Conservation (phyloP, 192 early-diverging fungal species). For the Dissophora globulifera region DNA sequence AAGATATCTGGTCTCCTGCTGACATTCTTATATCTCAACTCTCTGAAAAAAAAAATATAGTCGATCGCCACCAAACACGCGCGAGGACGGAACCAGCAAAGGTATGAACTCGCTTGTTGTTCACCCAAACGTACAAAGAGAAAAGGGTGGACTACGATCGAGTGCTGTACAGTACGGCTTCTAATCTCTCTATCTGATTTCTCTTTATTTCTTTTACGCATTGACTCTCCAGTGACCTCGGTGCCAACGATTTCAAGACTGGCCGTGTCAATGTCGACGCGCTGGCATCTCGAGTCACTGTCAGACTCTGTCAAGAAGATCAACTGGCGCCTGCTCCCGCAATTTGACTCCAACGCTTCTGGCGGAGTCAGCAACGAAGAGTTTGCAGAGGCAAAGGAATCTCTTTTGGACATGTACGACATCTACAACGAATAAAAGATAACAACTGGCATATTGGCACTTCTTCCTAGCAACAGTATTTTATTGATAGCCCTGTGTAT, state of each 20-base stretch:
- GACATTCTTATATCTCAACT: neutral
- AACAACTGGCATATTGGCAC: too few relatives aligned
- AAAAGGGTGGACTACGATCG: neutral
- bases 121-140: neutral
- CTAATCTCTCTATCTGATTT: neutral
- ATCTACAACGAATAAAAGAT: slow-evolving; percentile 41
- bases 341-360: slow-evolving; percentile 27
- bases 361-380: slow-evolving; percentile 36
- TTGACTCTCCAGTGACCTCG: slow-evolving; percentile 9
- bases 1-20: too few relatives aligned
- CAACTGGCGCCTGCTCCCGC: slow-evolving; percentile 20
- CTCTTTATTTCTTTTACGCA: neutral
- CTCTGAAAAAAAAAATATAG: too few relatives aligned
- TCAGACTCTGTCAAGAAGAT: slow-evolving; percentile 38
- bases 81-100: slow-evolving; percentile 45
- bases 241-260: slow-evolving; percentile 27
- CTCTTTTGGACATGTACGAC: slow-evolving; percentile 42
- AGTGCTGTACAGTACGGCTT: too few relatives aligned
- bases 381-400: slow-evolving; percentile 38
- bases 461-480: too few relatives aligned
- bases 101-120: slow-evolving; percentile 9
- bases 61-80: slow-evolving; percentile 13
- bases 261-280: slow-evolving; percentile 29
- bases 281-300: slow-evolving; percentile 41
- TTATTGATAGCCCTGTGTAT: too few relatives aligned